Percentiles rank a stretch among this genome's conserved stretches.
Conservation (phyloP, 2,329 filamentous ascomycete genomes). For the Aspergillus melleus region DNA sequence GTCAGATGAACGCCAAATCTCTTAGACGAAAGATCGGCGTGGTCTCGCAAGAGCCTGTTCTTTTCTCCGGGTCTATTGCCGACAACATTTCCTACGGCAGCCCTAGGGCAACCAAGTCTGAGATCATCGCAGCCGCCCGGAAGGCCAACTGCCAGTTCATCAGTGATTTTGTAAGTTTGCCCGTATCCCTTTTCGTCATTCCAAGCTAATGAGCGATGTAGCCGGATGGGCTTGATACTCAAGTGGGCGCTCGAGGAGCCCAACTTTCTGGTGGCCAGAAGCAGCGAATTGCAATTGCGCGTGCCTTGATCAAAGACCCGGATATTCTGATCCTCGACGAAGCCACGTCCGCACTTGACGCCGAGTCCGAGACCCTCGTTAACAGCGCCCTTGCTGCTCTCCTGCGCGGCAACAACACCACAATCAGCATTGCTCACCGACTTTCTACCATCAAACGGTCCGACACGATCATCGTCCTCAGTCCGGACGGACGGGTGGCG, state of each 20-base stretch:
- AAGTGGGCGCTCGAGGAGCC: constrained; percentile 86
- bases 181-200: background rate
- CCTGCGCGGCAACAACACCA: constrained; percentile 85
- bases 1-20: constrained; percentile 88
- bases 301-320: constrained; percentile 90
- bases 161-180: constrained; percentile 71
- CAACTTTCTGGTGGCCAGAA: constrained; percentile 96
- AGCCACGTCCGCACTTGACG: constrained; percentile 91
- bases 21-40: constrained; percentile 89
- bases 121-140: constrained; percentile 82
- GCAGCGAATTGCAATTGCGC: constrained; percentile 94
- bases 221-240: constrained; percentile 92
- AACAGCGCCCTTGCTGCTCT: constrained; percentile 83
- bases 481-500: constrained; percentile 81
- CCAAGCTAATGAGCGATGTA: constrained; percentile 28
- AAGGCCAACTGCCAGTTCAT: constrained; percentile 97
- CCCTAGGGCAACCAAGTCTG: constrained; percentile 71
- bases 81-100: constrained; percentile 91
- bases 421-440: constrained; percentile 94
- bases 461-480: constrained; percentile 90
- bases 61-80: constrained; percentile 76
- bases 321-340: constrained; percentile 97
- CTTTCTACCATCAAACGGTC: constrained; percentile 95
- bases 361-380: constrained; percentile 93
- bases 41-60: constrained; percentile 91